Conservation (phyloP, 2,329 filamentous ascomycete genomes). For the Aschersonia sp. region DNA sequence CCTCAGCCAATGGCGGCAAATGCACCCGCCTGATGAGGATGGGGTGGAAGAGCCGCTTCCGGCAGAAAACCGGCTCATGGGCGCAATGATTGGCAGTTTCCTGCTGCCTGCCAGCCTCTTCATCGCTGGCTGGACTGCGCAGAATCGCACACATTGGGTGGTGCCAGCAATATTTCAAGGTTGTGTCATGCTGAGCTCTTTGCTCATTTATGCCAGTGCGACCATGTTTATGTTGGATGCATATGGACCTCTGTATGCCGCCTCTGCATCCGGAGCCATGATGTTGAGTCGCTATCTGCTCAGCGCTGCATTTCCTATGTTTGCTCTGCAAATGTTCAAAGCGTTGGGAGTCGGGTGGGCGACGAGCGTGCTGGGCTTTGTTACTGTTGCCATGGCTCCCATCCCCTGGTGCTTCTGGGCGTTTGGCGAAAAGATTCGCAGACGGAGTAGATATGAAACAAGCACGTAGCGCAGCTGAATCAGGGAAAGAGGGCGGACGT, state of each 20-base stretch:
- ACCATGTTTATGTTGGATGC: constrained; percentile 14
- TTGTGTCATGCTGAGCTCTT: constrained; percentile 11
- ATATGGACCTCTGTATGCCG: constrained; percentile 13
- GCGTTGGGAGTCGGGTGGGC: constrained; percentile 27
- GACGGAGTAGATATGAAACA: constrained; percentile 12
- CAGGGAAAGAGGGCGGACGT: too few relatives aligned
- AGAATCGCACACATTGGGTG: constrained; percentile 10
- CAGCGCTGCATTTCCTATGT: constrained; percentile 40
- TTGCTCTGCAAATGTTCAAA: constrained; percentile 22
- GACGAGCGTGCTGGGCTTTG: constrained; percentile 25
- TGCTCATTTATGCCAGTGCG: constrained; percentile 13
- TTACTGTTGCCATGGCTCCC: constrained; percentile 20
- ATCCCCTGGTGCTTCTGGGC: constrained; percentile 18
- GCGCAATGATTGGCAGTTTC: constrained; percentile 44
- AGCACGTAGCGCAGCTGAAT: constrained; percentile 6
- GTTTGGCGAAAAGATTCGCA: constrained; percentile 10
- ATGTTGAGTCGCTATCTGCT: constrained; percentile 31
- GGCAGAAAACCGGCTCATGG: constrained; percentile 50
- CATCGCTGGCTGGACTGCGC: constrained; percentile 51
- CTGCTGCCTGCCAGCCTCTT: constrained; percentile 50
- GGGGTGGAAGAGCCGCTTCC: constrained; percentile 31
- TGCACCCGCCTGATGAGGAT: constrained; percentile 23
- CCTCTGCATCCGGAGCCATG: constrained; percentile 12
- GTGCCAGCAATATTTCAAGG: constrained; percentile 12
- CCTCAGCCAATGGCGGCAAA: constrained; percentile 30